Base-by-base conservation (phyloP, 2,329 filamentous ascomycete genomes). In the Pestalotiopsis sp. region DNA sequence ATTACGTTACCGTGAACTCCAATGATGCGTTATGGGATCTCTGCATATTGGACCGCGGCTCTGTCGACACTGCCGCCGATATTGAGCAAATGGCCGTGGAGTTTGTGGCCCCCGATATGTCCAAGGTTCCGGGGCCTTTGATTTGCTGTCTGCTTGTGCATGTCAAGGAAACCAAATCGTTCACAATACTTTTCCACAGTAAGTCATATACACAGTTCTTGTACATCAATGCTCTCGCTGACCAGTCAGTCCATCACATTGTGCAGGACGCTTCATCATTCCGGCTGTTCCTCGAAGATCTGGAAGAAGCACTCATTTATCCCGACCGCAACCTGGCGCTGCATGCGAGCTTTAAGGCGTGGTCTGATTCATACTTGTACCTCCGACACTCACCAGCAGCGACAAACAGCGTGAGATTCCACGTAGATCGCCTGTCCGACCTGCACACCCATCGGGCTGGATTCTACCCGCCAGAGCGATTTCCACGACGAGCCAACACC, bases 251-350 rank as follows among this genome's bases (percentile, higher is more conserved):
- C 14, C 64, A 66, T 45, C 64, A 66, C 39, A n/a, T 66, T 12
- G 64, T 66, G 3, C 64, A 66, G 6, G 64, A 66, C 12, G 64
- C 64, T 4, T 27, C 52, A 0, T 66, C 64, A 7, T 25, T 60
- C 20, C 7, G 64, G 13, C 27, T 66, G 2, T 66, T 66, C 36
- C 52, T 66, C 0, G 38, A 57, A 2, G 55, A 66, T 36, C 20
- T 66, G 17, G 52, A 66, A 20, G 6, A 41, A 27, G 64, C 64
- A 4, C 52, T 66, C 52, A 39, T 25, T 0, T 23, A 41, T 31
- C 64, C 58, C 1, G 4, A 31, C 3, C 23, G 27, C 25, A 20
- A 11, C 17, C 58, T 61, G 23, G 23, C 17, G 2, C 58, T 4
- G 27, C 58, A 61, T n/a, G 31, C 11, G 17, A 38, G 27, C 17